Conservation (phyloP, 768 basidiomycete genomes). For the Termitomyces titanicus region DNA sequence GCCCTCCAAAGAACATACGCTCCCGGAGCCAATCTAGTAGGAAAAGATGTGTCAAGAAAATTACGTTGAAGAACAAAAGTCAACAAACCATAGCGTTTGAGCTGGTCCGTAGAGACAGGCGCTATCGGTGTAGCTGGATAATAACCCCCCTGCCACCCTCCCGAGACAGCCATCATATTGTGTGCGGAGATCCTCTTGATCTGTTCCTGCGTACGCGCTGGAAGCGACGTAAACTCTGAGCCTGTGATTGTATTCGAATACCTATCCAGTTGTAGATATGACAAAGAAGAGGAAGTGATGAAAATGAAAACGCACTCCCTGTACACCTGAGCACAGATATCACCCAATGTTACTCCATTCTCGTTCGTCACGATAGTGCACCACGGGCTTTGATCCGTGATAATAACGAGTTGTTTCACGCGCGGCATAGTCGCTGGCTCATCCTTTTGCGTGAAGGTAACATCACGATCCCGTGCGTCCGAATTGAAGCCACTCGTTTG, state of each 20-base stretch:
- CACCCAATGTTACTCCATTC: slow-evolving; percentile 69
- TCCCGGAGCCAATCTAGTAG: slow-evolving; percentile 74
- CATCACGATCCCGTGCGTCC: slow-evolving; percentile 54
- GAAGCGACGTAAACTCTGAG: slow-evolving; percentile 56
- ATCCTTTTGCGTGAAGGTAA: slow-evolving; percentile 49
- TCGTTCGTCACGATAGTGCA: slow-evolving; percentile 72
- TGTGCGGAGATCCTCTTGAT: slow-evolving; percentile 57
- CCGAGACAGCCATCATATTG: slow-evolving; percentile 23
- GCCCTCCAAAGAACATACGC: slow-evolving; percentile 62
- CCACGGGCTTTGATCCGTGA: slow-evolving; percentile 68
- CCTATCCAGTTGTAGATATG: slow-evolving; percentile 28
- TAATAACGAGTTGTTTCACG: slow-evolving; percentile 53
- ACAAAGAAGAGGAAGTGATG: neutral
- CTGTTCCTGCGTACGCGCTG: slow-evolving; percentile 65
- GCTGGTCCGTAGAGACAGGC: slow-evolving; percentile 33
- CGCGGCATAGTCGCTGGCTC: slow-evolving; percentile 72
- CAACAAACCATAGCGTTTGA: slow-evolving; percentile 61
- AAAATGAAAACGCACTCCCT: slow-evolving; percentile 56
- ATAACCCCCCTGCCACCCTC: slow-evolving; percentile 33
- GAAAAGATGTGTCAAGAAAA: neutral
- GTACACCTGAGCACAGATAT: slow-evolving; percentile 70
- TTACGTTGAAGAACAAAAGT: neutral
- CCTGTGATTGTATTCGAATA: slow-evolving; percentile 69
- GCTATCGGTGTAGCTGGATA: slow-evolving; percentile 45
- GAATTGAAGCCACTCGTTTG: slow-evolving; percentile 60